A percentile compares a stretch with the other conserved stretches of the same genome.
These are phyloP conservation scores for Lactarius deliciosus DNA, from an alignment of 768 basidiomycete genomes.

Conservation along the genomic window DNA sequence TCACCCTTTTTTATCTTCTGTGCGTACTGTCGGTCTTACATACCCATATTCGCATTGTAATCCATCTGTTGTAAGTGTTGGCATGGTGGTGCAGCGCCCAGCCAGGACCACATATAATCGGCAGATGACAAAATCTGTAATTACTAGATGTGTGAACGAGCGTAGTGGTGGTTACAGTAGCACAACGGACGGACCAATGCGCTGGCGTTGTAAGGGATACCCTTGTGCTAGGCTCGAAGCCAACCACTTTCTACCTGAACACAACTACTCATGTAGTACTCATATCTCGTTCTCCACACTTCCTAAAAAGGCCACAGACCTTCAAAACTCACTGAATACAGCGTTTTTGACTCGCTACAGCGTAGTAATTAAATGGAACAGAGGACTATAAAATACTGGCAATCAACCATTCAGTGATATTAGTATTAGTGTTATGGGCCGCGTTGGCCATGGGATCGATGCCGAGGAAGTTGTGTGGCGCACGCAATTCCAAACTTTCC, in stretches of 20 bases:
- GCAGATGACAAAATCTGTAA: slow-evolving; percentile 17
- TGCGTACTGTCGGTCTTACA: slow-evolving; percentile 18
- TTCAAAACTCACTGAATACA: too few relatives aligned
- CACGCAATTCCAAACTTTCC: neutral
- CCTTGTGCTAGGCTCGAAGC: too few relatives aligned
- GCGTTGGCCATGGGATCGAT: neutral
- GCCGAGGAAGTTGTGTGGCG: neutral
- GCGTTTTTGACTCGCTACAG: too few relatives aligned
- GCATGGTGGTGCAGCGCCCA: slow-evolving; percentile 12
- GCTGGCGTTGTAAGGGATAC: neutral
- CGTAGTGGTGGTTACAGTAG: slow-evolving; percentile 6
- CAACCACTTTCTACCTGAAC: too few relatives aligned
- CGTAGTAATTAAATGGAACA: neutral
- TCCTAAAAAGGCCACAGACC: too few relatives aligned
- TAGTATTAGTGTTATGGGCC: neutral
- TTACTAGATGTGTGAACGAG: slow-evolving; percentile 13
- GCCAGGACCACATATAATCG: slow-evolving; percentile 21
- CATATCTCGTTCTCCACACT: too few relatives aligned
- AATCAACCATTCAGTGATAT: neutral
- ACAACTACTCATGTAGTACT: too few relatives aligned
- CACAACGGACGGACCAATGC: neutral
- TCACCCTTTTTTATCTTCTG: neutral
- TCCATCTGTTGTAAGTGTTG: slow-evolving; percentile 25
- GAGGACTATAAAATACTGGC: neutral
- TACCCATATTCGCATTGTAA: slow-evolving; percentile 24